phyloP scores from a whole-genome alignment of 148 eudicot genomes.

The Agrostemma githago region DNA sequence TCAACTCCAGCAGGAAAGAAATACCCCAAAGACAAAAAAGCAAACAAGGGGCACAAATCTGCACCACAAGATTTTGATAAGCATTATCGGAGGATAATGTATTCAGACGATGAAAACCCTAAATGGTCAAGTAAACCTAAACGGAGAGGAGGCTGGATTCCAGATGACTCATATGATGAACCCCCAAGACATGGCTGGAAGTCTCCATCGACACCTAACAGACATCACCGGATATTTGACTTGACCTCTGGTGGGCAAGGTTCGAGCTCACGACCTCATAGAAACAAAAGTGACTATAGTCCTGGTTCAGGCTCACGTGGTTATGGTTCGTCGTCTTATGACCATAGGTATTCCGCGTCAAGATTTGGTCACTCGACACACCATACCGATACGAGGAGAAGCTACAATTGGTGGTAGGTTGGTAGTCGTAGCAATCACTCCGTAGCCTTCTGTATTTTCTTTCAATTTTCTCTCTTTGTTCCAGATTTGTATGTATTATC shows the following conservation, averaged over 20 bases:
- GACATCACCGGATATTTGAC: constrained; percentile 29
- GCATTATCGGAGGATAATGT: constrained; percentile 36
- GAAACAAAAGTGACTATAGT: constrained; percentile 26
- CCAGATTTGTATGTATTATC: not conserved
- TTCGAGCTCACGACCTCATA: constrained; percentile 35
- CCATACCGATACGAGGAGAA: constrained; percentile 39
- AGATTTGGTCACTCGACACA: constrained; percentile 41
- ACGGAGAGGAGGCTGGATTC: constrained; percentile 61
- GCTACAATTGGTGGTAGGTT: constrained; percentile 25
- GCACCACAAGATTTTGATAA: constrained; percentile 48
- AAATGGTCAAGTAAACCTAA: constrained; percentile 40
- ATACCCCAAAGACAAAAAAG: constrained; percentile 29
- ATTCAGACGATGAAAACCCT: constrained; percentile 30
- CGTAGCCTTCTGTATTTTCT: not conserved
- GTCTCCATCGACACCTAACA: constrained; percentile 56
- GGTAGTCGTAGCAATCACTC: no score
- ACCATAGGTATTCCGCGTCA: constrained; percentile 40
- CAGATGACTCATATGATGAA: constrained; percentile 55
- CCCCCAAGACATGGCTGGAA: constrained; percentile 36
- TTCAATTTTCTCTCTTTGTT: not conserved
- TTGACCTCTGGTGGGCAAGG: constrained; percentile 34
- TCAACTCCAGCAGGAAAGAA: constrained; percentile 41
- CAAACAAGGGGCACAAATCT: constrained; percentile 37
- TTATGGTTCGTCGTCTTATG: constrained; percentile 21
- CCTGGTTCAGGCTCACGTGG: constrained; percentile 40